Conservation (phyloP, 768 basidiomycete genomes). For the Calvatia gigantea region DNA sequence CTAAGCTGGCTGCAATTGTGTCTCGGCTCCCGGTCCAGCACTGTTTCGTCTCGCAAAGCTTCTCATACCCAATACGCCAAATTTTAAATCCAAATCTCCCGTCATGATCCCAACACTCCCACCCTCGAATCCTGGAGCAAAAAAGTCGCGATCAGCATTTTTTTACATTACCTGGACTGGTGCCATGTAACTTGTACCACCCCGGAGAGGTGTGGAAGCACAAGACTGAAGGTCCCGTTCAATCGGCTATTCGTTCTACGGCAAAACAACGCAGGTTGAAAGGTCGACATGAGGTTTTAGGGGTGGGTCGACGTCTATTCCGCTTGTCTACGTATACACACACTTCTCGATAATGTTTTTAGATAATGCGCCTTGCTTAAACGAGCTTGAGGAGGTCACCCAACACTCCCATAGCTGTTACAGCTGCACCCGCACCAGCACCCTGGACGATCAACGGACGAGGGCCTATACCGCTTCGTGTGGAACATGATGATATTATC, state of each 20-base stretch:
- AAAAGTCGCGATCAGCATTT: neutral
- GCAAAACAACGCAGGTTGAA: too few species aligned
- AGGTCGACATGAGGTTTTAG: too few species aligned
- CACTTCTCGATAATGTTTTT: neutral
- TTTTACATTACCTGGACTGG: constrained; percentile 2
- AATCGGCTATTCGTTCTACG: constrained; percentile 28
- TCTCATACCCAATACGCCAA: constrained; percentile 6
- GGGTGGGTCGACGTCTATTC: too few species aligned
- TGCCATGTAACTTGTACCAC: too few species aligned
- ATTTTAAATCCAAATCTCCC: constrained; percentile 2
- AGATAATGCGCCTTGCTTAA: constrained; percentile 18
- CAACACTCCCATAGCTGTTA: constrained; percentile 97
- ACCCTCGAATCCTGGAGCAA: constrained; percentile 9
- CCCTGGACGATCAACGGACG: constrained; percentile 93
- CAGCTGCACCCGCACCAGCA: constrained; percentile 95
- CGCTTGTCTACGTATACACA: neutral
- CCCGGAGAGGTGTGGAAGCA: constrained; percentile 7
- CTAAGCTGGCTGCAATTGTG: too few species aligned
- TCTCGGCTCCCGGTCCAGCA: neutral
- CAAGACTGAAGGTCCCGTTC: neutral
- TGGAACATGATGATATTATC: constrained; percentile 99
- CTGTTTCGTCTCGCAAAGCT: neutral
- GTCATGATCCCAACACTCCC: constrained; percentile 1
- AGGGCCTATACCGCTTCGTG: constrained; percentile 84
- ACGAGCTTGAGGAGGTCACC: constrained; percentile 73